Base-by-base conservation (phyloP, 306 rosid species). In the Prunus davidiana region DNA sequence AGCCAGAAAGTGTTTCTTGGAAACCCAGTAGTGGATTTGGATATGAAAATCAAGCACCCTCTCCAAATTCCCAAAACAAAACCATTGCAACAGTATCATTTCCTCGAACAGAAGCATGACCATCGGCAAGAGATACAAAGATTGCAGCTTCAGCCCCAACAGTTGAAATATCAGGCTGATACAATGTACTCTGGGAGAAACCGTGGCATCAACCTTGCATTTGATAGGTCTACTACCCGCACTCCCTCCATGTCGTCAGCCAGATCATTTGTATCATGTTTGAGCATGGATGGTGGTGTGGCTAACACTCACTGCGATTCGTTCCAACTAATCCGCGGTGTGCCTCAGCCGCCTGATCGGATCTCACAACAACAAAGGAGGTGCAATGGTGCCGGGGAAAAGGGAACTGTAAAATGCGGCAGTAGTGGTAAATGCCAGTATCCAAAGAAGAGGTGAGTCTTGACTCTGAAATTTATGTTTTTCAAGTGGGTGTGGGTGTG, bases 231-330 rank as follows among this genome's bases (percentile, higher is more conserved):
- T 70, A 88, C 97, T 72, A 88, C 89, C 71, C 84, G 93, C 85
- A 90, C 95, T 24, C 86, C 89, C 2, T 87, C 97, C 81, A 86
- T 87, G 93, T 88, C 99, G 27, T 91, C 96, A 10, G 86, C 82
- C 14, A 88, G 93, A 74, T 92, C 98, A 66, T 92, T 91, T 82
- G 80, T 92, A 69, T 96, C 99, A 38, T 96, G 98, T 8, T 78
- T 93, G 88, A 96, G 98, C 79, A 81, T 93, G 74, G 99, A 93
- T 43, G 92, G 93, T 58, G 86, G 89, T 16, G 93, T 87, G 18
- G 89, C 92, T 2, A 91, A 78, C 79, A 3, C 87, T 83, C 93
- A 89, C 51, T 85, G 93, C 57, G 87, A 80, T 79, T 58, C 97
- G 52, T 91, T 96, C 81, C 93, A 85, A 80, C 75, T 96, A 30